phyloP scores from a whole-genome alignment of 2,329 filamentous ascomycete species.

The Talaromyces atroroseus region DNA sequence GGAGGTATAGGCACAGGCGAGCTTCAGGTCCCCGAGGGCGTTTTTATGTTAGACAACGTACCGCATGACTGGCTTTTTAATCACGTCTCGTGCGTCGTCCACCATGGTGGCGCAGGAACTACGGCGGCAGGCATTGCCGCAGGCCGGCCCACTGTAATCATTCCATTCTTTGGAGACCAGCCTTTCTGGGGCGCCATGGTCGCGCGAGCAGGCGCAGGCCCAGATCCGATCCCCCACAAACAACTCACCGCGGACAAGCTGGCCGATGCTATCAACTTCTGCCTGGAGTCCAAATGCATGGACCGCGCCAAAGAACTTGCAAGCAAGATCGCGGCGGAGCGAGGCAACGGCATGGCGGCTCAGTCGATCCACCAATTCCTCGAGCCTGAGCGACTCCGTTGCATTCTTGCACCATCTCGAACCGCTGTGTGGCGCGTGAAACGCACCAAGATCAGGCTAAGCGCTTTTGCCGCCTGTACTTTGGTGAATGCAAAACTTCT shows the following conservation, averaged over 20 bases:
- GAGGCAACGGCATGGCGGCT: constrained; percentile 58
- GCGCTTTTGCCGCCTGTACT: constrained; percentile 65
- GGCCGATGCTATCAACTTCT: constrained; percentile 57
- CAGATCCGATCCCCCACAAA: constrained; percentile 63
- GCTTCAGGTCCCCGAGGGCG: constrained; percentile 61
- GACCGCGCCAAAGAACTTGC: constrained; percentile 55
- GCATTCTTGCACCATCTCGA: constrained; percentile 61
- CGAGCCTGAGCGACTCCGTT: constrained; percentile 60
- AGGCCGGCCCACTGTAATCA: constrained; percentile 73
- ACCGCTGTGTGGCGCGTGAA: constrained; percentile 71
- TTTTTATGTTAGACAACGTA: constrained; percentile 78
- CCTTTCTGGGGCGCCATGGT: constrained; percentile 79
- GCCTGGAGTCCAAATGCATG: constrained; percentile 55
- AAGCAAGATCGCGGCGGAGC: constrained; percentile 59
- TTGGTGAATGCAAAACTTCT: constrained; percentile 61
- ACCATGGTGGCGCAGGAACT: constrained; percentile 48
- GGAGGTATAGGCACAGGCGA: constrained; percentile 62
- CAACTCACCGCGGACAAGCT: constrained; percentile 61
- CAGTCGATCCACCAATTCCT: constrained; percentile 66
- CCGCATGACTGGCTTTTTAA: constrained; percentile 89
- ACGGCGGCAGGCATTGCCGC: constrained; percentile 72
- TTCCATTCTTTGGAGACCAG: constrained; percentile 84
- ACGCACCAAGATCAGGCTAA: constrained; percentile 61
- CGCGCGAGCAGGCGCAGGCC: constrained; percentile 65
- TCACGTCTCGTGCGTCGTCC: constrained; percentile 72